phyloP scores from a whole-genome alignment of 169 alveolate genomes.

The Cryptosporidium sp. region DNA sequence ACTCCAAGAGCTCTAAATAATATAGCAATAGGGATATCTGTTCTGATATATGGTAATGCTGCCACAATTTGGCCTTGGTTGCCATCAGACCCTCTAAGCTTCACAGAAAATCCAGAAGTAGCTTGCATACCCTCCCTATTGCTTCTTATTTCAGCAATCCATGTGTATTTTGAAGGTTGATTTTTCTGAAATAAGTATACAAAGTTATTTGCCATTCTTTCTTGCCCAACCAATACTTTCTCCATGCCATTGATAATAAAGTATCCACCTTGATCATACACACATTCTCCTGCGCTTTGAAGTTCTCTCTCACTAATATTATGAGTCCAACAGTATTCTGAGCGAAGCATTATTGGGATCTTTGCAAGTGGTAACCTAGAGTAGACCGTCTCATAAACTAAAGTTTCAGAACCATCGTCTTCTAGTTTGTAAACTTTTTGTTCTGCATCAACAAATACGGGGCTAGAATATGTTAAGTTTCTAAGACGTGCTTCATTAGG shows the following conservation, averaged over 20 bases:
- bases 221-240: slow-evolving; percentile 99
- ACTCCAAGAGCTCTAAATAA: slow-evolving; percentile 98
- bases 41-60: slow-evolving; percentile 94
- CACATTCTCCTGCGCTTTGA: slow-evolving; percentile 96
- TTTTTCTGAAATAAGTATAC: slow-evolving; percentile 97
- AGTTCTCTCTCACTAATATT: slow-evolving; percentile 89
- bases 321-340: slow-evolving; percentile 94
- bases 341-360: slow-evolving; percentile 97
- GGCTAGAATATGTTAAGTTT: slow-evolving; percentile 92
- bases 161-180: slow-evolving; percentile 96
- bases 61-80: slow-evolving; percentile 94
- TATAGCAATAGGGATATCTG: slow-evolving; percentile 96
- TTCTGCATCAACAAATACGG: slow-evolving; percentile 87
- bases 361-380: slow-evolving; percentile 93
- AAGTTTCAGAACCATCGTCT: slow-evolving; percentile 81
- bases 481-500: slow-evolving; percentile 98
- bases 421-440: slow-evolving; percentile 87
- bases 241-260: slow-evolving; percentile 99
- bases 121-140: slow-evolving; percentile 94
- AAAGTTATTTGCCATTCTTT: slow-evolving; percentile 99
- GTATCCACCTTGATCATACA: slow-evolving; percentile 96
- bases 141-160: slow-evolving; percentile 98
- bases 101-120: slow-evolving; percentile 93
- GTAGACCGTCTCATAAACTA: slow-evolving; percentile 83
- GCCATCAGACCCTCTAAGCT: slow-evolving; percentile 83